Evolutionary conservation across 75 land plant genomes (phyloP).

Genomic region (Cryptomeria japonica): DNA sequence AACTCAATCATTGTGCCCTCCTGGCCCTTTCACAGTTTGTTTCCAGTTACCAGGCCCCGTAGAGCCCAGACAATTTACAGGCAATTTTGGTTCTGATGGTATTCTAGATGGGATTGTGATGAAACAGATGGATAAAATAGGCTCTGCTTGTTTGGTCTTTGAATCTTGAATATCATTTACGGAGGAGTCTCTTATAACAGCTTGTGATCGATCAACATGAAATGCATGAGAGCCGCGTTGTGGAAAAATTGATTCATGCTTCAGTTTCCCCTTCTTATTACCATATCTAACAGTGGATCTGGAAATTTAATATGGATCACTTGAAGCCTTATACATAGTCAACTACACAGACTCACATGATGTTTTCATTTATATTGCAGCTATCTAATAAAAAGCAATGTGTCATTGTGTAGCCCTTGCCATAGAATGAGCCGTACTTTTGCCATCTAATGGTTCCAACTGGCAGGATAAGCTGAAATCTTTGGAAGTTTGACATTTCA

Average conservation of each 20-base stretch:
- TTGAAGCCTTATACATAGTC: neutral
- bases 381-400: neutral
- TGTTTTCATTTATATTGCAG: neutral
- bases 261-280: neutral
- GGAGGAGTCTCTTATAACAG: neutral
- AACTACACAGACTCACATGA: neutral
- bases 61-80: slow-evolving; percentile 57
- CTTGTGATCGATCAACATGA: neutral
- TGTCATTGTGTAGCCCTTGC: neutral
- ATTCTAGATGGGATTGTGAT: slow-evolving; percentile 69
- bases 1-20: slow-evolving; percentile 58
- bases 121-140: slow-evolving; percentile 31
- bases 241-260: neutral
- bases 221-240: neutral
- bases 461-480: slow-evolving; percentile 5
- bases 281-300: neutral
- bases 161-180: neutral
- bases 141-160: slow-evolving; percentile 1
- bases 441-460: neutral
- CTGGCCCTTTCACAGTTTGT: slow-evolving; percentile 64
- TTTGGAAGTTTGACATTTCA: neutral
- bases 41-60: slow-evolving; percentile 75
- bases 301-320: neutral
- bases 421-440: neutral
- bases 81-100: slow-evolving; percentile 64